These are phyloP conservation scores for Diaporthe sp. DNA, from an alignment of 2,329 filamentous ascomycete species.

Conservation along the genomic window DNA sequence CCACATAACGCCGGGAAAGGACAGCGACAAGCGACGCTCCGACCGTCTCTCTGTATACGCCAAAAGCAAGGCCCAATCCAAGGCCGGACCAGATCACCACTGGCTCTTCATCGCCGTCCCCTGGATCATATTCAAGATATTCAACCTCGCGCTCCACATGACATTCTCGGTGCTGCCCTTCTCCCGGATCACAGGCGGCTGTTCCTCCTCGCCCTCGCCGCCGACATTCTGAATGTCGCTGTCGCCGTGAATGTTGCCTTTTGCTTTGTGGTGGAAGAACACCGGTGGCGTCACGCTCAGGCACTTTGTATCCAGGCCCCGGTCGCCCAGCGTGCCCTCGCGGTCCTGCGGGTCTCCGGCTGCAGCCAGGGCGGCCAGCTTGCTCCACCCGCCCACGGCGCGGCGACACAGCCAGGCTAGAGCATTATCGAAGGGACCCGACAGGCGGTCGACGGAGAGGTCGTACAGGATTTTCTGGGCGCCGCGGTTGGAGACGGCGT, in stretches of 20 bases:
- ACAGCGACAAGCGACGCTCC: not conserved
- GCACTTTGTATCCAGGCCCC: slow-evolving; percentile 48
- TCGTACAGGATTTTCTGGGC: slow-evolving; percentile 46
- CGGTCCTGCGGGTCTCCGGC: slow-evolving; percentile 31
- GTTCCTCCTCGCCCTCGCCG: slow-evolving; percentile 35
- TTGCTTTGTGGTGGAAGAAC: slow-evolving; percentile 50
- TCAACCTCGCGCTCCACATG: slow-evolving; percentile 50
- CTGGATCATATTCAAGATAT: slow-evolving; percentile 48
- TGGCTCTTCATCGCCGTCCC: slow-evolving; percentile 47
- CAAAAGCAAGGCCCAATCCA: not conserved
- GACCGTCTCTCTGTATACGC: not conserved
- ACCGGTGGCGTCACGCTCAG: slow-evolving; percentile 49
- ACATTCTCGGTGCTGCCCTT: slow-evolving; percentile 51
- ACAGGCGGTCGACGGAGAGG: slow-evolving; percentile 47
- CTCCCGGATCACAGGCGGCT: slow-evolving; percentile 41
- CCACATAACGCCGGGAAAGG: not conserved
- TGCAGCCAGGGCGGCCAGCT: slow-evolving; percentile 13
- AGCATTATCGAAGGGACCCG: slow-evolving; percentile 49
- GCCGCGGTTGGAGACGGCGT: slow-evolving; percentile 46
- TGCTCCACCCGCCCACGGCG: slow-evolving; percentile 43
- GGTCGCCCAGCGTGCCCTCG: slow-evolving; percentile 38
- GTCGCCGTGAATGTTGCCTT: slow-evolving; percentile 44
- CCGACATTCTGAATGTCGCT: slow-evolving; percentile 48
- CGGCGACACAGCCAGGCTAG: slow-evolving; percentile 49
- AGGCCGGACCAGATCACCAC: slow-evolving; percentile 30